Evolutionary conservation across 768 basidiomycete genomes (phyloP).

Genomic region (Pleurotus pulmonarius): DNA sequence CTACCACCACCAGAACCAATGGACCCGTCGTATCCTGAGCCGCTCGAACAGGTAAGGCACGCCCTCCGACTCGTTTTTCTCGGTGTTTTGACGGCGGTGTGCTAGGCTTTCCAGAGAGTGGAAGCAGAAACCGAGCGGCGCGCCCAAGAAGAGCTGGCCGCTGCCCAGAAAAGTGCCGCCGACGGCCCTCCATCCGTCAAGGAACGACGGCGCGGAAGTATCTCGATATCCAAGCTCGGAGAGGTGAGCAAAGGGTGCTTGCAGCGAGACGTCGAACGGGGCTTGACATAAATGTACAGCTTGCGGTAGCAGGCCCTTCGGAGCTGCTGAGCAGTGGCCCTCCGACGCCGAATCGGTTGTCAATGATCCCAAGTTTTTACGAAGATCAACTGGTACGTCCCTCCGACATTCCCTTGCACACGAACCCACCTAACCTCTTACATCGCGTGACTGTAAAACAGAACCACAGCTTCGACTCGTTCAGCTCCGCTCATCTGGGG

Average conservation of each 20-base stretch:
- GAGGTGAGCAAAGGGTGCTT: neutral
- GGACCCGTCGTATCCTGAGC: constrained; percentile 1
- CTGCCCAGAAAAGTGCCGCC: neutral
- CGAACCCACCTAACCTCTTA: neutral
- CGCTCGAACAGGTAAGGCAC: constrained; percentile 2
- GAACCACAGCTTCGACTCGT: constrained; percentile 5
- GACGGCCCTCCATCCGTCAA: neutral
- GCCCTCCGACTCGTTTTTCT: neutral
- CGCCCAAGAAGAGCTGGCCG: constrained; percentile 1
- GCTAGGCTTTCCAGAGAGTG: constrained; percentile 3
- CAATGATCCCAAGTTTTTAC: neutral
- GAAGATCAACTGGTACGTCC: neutral
- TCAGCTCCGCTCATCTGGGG: constrained; percentile 2
- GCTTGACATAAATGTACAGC: neutral
- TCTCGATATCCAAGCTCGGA: constrained; percentile 7
- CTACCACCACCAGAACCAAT: no score
- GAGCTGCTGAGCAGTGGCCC: constrained; percentile 1
- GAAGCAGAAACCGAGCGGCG: constrained; percentile 7
- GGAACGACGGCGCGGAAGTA: constrained; percentile 3
- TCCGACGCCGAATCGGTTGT: constrained; percentile 1
- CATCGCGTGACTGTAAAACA: neutral
- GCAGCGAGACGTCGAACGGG: no score
- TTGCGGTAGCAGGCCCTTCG: neutral
- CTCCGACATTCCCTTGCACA: neutral
- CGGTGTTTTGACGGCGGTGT: neutral